Evolutionary conservation across 352 stramenopile genomes (phyloP), one percentile per base, ranked within the genome.

Genomic region (Phytophthora pini): DNA sequence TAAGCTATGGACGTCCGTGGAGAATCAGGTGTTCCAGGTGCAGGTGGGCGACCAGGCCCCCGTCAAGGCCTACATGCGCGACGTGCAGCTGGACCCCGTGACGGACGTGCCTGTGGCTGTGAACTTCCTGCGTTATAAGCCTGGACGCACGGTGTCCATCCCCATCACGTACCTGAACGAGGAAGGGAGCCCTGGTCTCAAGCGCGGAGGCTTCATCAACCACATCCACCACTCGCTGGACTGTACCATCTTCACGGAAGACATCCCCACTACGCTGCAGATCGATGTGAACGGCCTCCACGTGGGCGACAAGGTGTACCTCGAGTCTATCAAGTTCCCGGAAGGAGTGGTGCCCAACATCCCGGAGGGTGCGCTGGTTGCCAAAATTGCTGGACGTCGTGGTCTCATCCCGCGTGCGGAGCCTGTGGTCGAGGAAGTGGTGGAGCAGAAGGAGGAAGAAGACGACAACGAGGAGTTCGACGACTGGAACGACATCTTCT

Each of bases 81-180:
- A 96, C 64, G 80, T 94, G 46, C 85, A 92, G 65, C 80, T 96
- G 60, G 79, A 96, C 61, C 84, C 85, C 32, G 88, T 96, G 24
- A 95, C 77, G 53, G 88, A 96, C 49, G 70, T 80, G 46, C 87
- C 88, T 10, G 17, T 95, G 43, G 70, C 85, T 34, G 89, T 97
- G 46, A 98, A 98, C 80, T 98, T 97, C 67, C 72, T 98, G 44
- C 85, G 95, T 36, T 98, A 96, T 73, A 92, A 97, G 70, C 84
- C 93, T 5, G 89, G 86, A 15, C 88, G 94, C 70, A 93, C 88
- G 38, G 84, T 98, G 29, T 86, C 86, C 38, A 97, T 98, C 62
- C 95, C 95, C 27, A 87, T 98, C 60, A 86, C 77, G 51, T 96
- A 96, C 69, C 65, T 98, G 59, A 98, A 98, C 65, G 82, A 97